Base-by-base conservation (phyloP, 169 alveolate genomes). In the Neospora caninum region DNA sequence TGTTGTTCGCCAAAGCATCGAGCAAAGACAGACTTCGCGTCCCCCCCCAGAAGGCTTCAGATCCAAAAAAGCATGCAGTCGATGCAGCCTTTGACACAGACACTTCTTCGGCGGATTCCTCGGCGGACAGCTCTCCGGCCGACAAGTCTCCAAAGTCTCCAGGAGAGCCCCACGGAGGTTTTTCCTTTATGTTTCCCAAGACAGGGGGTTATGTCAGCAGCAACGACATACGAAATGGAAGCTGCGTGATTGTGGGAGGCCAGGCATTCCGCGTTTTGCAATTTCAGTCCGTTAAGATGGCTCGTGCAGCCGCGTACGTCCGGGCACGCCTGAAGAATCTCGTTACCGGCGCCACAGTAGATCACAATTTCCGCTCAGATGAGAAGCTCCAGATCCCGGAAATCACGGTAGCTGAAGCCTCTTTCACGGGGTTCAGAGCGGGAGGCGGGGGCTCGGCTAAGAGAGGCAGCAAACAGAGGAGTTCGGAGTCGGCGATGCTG, bases 291-390 rank as follows among this genome's bases (percentile, higher is more conserved):
- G 89, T 82, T 10, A 82, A 82, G 67, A 82, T 82, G 89, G 89
- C 89, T 42, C 89, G 89, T 10, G 89, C 89, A 0, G 70, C 89
- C 38, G 89, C 89, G 89, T 82, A 82, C 67, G 89, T 82, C 67
- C 89, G 89, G 18, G 89, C 89, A 16, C 54, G 89, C 25, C 41
- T 82, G 67, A 82, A 82, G 36, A 82, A 82, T 41, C 67, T 82
- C 41, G 38, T 82, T 29, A 82, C 89, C 18, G 89, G 70, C 34
- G 89, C 89, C 89, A 82, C 89, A 0, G 41, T 82, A 20, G 89
- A 82, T 38, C 89, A 82, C 89, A 82, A 36, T 27, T 82, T 82
- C 36, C 89, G 89, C 49, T 82, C 89, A 82, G 89, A 82, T 42
- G 89, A 82, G 67, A 82, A 82, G 70, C 67, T 82, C 25, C 89